Percentiles rank a stretch among this genome's conserved stretches.
These are phyloP conservation scores for Fusarium protoensiforme DNA, from an alignment of 2,329 filamentous ascomycete species.

Conservation along the genomic window DNA sequence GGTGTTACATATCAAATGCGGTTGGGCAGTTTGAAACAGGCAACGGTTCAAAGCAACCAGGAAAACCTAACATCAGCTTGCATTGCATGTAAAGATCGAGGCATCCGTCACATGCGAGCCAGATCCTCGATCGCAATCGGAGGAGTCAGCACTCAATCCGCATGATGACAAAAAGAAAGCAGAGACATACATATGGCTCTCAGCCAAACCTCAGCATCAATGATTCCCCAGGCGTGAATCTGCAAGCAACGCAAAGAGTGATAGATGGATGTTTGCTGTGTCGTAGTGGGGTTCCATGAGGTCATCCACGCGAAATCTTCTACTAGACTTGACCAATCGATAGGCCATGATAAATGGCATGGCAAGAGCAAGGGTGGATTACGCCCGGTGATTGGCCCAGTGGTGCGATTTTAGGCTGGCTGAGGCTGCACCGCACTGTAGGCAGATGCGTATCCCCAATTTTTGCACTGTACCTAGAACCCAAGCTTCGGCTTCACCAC, in stretches of 20 bases:
- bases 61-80: neutral
- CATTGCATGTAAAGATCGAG: neutral
- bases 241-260: neutral
- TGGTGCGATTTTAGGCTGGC: neutral
- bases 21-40: neutral
- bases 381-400: neutral
- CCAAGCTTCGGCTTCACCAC: neutral
- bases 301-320: slow-evolving; percentile 36
- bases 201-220: neutral
- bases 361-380: neutral
- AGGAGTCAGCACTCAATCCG: neutral
- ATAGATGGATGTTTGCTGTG: neutral
- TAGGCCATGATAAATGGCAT: slow-evolving; percentile 17
- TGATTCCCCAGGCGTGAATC: slow-evolving; percentile 5
- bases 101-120: neutral
- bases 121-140: neutral
- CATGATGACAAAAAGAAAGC: neutral
- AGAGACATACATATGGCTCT: neutral
- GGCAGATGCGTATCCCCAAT: neutral
- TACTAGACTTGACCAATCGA: slow-evolving; percentile 14
- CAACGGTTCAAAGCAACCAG: neutral
- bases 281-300: slow-evolving; percentile 44
- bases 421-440: neutral
- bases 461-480: neutral
- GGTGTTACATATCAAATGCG: neutral